Base-by-base conservation (phyloP, 768 basidiomycete species). In the Lentinula boryana region DNA sequence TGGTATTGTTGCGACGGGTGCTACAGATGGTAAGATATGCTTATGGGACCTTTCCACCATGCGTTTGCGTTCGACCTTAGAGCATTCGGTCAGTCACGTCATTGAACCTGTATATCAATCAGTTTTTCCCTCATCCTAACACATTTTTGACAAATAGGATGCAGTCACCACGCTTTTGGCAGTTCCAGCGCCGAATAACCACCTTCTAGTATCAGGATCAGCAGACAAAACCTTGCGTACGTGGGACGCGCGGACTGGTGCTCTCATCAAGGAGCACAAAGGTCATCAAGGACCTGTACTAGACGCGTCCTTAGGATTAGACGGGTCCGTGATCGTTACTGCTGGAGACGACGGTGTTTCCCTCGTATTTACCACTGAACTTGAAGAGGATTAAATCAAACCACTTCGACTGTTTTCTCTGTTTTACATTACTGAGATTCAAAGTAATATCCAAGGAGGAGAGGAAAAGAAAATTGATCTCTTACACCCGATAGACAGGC, bases 1-100 rank as follows among this genome's bases (percentile, higher is more conserved):
- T 6, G 84, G 84, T 7, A 84, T 91, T 18, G 86, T 87, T 10
- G 85, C 93, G 0, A 93, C 91, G 2, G 95, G 91, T 10, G 94
- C 85, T 4, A 98, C 96, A 4, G 97, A 99, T 68, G 94, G 95
- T 0, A 95, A 93, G 69, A 89, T 87, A 16, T 93, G 91, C 66
- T 86, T 98, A 36, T 99, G 96, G 95, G 97, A 99, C 74, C 79
- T 95, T 46, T 81, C 81, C 54, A 95, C 93, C 27, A 92, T 92
- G 81, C 81, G 90, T 63, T 70, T 95, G 56, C 83, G 97, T 60
- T 81, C 88, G 16, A 94, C 91, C 13, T 75, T 97, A 5, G 78
- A 88, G 63, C 95, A 98, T 68, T 78, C 86, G 72, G 95, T 95
- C 63, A 56, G 84, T 76, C 15, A 44, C 52, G 56, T 48, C 36